Evolutionary conservation across 2,329 filamentous ascomycete species (phyloP).

Genomic region (Sporothrix humicola): DNA sequence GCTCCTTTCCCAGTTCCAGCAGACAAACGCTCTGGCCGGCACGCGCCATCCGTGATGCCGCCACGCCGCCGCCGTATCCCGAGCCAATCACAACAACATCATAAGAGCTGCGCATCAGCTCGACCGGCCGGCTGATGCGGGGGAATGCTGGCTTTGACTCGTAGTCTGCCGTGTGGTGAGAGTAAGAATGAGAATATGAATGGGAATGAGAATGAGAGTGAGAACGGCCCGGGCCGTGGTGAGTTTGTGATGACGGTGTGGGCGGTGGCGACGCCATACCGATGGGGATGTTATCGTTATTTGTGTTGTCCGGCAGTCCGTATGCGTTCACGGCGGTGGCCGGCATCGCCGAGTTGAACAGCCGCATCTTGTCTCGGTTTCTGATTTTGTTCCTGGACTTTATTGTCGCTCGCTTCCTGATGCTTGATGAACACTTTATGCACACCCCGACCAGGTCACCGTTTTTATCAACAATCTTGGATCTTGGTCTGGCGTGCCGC

Average conservation of each 20-base stretch:
- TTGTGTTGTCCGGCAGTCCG: not conserved
- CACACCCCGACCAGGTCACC: not conserved
- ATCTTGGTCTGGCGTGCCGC: not conserved
- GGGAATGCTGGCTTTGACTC: slow-evolving; percentile 49
- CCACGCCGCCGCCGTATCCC: slow-evolving; percentile 71
- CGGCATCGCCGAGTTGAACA: not conserved
- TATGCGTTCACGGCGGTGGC: not conserved
- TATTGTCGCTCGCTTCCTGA: not conserved
- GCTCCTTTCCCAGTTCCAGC: slow-evolving; percentile 68
- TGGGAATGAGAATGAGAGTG: no score
- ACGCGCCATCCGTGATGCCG: slow-evolving; percentile 68
- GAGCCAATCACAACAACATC: slow-evolving; percentile 72
- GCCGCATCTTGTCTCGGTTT: not conserved
- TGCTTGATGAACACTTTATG: not conserved
- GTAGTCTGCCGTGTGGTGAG: slow-evolving; percentile 38
- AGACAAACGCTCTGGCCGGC: slow-evolving; percentile 66
- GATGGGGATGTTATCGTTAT: no score
- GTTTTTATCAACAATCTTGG: not conserved
- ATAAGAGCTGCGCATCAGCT: slow-evolving; percentile 63
- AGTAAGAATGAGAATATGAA: not conserved
- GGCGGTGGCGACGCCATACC: not conserved
- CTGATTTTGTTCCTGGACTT: not conserved
- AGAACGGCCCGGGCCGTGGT: slow-evolving; percentile 28
- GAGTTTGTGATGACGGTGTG: slow-evolving; percentile 28
- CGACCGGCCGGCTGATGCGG: slow-evolving; percentile 61